Conservation (phyloP, 495 filamentous ascomycete species). For the Penicillium soppii region DNA sequence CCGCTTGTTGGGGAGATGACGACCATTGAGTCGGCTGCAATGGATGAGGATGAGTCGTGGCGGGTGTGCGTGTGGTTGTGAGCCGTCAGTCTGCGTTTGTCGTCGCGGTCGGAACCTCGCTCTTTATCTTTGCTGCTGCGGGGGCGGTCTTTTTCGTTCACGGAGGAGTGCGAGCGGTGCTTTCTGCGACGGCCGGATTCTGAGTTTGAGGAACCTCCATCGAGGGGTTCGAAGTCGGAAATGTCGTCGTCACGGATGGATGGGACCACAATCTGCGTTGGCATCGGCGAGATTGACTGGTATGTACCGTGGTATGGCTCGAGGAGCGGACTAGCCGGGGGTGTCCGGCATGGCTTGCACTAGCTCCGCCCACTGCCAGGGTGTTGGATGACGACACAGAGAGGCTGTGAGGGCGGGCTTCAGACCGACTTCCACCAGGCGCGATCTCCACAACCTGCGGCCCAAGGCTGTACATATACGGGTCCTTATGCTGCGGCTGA, state of each 20-base stretch:
- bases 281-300: slow-evolving; percentile 94
- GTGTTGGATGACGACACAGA: slow-evolving; percentile 46
- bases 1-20: slow-evolving; percentile 30
- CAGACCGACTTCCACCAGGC: slow-evolving; percentile 34
- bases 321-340: slow-evolving; percentile 78
- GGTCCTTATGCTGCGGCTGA: slow-evolving; percentile 8
- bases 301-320: slow-evolving; percentile 95
- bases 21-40: slow-evolving; percentile 22
- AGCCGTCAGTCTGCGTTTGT: slow-evolving; percentile 24
- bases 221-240: slow-evolving; percentile 49
- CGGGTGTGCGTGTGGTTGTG: slow-evolving; percentile 27
- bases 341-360: slow-evolving; percentile 31
- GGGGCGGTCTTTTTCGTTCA: slow-evolving; percentile 19
- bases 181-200: slow-evolving; percentile 35
- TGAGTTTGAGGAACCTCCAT: slow-evolving; percentile 27
- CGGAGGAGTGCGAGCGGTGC: slow-evolving; percentile 29
- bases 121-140: slow-evolving; percentile 19
- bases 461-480: slow-evolving; percentile 19
- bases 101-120: slow-evolving; percentile 23
- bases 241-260: slow-evolving; percentile 46
- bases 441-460: slow-evolving; percentile 45
- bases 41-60: slow-evolving; percentile 26
- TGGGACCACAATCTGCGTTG: slow-evolving; percentile 63
- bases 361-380: slow-evolving; percentile 26
- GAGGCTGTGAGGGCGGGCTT: slow-evolving; percentile 33